Percentiles rank a stretch among this genome's conserved stretches.
phyloP scores from a whole-genome alignment of 495 filamentous ascomycete species.

The Penicillium tannophilum region DNA sequence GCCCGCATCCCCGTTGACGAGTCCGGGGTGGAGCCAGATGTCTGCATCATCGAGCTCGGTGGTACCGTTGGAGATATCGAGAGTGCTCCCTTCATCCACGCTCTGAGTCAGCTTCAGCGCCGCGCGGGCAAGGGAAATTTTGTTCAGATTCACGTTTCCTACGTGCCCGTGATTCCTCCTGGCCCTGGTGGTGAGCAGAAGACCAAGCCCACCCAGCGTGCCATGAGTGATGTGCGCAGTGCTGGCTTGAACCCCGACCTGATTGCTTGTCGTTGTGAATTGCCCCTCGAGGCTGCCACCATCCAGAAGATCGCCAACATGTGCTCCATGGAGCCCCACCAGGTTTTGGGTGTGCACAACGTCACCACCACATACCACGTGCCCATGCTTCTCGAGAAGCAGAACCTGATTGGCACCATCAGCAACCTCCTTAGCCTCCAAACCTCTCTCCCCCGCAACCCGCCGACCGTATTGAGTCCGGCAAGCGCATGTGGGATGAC shows the following conservation, averaged over 20 bases:
- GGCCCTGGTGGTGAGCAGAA: slow-evolving; percentile 67
- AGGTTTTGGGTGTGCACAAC: slow-evolving; percentile 85
- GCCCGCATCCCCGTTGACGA: slow-evolving; percentile 87
- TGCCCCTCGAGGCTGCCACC: slow-evolving; percentile 68
- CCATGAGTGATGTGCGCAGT: slow-evolving; percentile 78
- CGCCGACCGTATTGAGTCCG: slow-evolving; percentile 35
- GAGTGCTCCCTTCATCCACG: slow-evolving; percentile 86
- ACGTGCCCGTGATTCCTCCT: slow-evolving; percentile 36
- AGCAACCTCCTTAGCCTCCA: slow-evolving; percentile 27
- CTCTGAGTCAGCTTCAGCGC: slow-evolving; percentile 73
- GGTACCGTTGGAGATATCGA: slow-evolving; percentile 92
- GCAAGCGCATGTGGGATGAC: slow-evolving; percentile 65
- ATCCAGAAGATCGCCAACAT: slow-evolving; percentile 80
- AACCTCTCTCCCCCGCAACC: not conserved
- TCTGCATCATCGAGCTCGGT: slow-evolving; percentile 80
- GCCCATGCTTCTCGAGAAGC: slow-evolving; percentile 80
- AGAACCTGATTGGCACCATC: slow-evolving; percentile 69
- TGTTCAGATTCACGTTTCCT: slow-evolving; percentile 61
- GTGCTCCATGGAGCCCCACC: slow-evolving; percentile 74
- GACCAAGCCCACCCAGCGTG: slow-evolving; percentile 94
- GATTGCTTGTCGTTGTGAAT: slow-evolving; percentile 90
- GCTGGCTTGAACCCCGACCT: slow-evolving; percentile 86
- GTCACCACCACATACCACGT: slow-evolving; percentile 90
- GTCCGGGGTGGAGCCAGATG: slow-evolving; percentile 76
- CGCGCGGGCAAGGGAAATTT: slow-evolving; percentile 79